Conservation (phyloP, 352 stramenopile genomes). For the Phytopythium mirpurense region DNA sequence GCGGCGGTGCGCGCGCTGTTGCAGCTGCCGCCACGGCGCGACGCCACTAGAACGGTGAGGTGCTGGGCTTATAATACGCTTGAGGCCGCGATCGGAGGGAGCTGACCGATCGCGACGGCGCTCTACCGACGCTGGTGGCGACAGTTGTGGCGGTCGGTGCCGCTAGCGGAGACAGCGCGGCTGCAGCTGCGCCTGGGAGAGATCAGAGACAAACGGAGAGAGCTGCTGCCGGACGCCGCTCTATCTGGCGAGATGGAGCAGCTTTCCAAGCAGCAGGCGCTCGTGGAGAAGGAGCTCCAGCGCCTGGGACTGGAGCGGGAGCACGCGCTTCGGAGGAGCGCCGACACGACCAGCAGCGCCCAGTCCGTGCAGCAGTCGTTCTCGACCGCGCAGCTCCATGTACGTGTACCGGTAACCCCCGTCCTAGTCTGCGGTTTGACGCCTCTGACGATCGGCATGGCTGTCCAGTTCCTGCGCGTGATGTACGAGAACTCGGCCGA, state of each 20-base stretch:
- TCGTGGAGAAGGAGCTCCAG: too few relatives aligned
- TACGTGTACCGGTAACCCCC: not conserved
- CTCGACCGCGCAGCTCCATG: constrained; percentile 6
- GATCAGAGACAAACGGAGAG: not conserved
- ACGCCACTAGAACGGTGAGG: constrained; percentile 1
- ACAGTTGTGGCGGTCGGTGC: constrained; percentile 1
- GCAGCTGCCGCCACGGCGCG: not conserved
- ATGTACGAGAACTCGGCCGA: constrained; percentile 6
- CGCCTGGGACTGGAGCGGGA: not conserved
- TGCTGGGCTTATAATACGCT: not conserved
- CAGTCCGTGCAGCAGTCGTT: constrained; percentile 1
- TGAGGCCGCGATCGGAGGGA: not conserved
- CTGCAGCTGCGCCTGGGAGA: not conserved
- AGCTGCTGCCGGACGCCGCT: not conserved
- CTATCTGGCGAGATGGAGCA: not conserved
- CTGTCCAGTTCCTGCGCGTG: constrained; percentile 4
- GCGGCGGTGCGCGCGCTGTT: constrained; percentile 1
- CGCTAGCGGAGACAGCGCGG: not conserved
- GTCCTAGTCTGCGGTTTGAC: not conserved
- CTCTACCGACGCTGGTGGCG: not conserved
- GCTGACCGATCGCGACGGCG: not conserved
- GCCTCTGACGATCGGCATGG: too few relatives aligned
- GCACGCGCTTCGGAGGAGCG: not conserved
- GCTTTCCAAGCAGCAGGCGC: not conserved
- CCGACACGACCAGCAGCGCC: not conserved